Conservation (phyloP, 164 flowering plant species). For the Warburgia ugandensis region DNA sequence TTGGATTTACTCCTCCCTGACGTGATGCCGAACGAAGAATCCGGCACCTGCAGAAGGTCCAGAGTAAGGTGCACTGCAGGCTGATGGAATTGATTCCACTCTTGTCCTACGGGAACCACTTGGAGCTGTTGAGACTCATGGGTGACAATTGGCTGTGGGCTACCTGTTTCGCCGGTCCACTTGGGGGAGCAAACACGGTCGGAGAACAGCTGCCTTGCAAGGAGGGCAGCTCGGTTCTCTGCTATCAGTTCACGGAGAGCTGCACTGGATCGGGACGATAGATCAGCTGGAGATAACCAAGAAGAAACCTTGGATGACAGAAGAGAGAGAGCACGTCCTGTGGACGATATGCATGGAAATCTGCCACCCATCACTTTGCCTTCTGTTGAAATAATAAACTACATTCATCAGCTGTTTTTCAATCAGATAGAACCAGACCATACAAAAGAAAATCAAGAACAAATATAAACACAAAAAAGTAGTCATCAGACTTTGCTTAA, state of each 20-base stretch:
- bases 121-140: constrained; percentile 15
- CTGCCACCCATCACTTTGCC: constrained; percentile 22
- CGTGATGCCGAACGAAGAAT: constrained; percentile 31
- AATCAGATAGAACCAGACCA: too few relatives aligned
- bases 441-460: too few relatives aligned
- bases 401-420: too few relatives aligned
- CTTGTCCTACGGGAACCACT: constrained; percentile 11
- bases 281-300: constrained; percentile 29
- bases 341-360: constrained; percentile 24
- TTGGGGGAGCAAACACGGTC: constrained; percentile 21
- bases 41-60: constrained; percentile 52
- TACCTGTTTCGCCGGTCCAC: constrained; percentile 10
- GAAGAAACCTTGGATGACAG: constrained; percentile 50
- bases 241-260: constrained; percentile 66
- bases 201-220: constrained; percentile 38
- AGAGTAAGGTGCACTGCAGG: constrained; percentile 34
- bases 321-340: constrained; percentile 86
- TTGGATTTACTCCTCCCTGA: constrained; percentile 31
- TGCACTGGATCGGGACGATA: constrained; percentile 52
- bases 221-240: constrained; percentile 51
- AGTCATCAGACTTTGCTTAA: too few relatives aligned
- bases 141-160: constrained; percentile 5
- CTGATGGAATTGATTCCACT: constrained; percentile 27
- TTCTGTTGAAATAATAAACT: too few relatives aligned
- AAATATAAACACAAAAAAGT: too few relatives aligned